Base-by-base conservation (phyloP, 1,284 basidiomycete species). In the Volvariella volvacea region DNA sequence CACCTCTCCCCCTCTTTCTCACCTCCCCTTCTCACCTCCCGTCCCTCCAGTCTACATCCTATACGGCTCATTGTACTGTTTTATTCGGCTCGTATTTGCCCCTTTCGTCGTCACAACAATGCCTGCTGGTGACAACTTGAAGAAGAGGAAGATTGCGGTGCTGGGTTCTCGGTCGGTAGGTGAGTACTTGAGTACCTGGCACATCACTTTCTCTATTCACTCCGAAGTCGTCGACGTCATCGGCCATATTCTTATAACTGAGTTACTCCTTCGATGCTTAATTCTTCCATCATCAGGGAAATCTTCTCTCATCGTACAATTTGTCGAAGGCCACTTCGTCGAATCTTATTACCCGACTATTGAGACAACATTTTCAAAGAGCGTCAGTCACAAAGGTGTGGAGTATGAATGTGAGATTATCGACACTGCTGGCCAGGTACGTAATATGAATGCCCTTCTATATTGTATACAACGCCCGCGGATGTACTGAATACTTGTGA, bases 381-480 rank as follows among this genome's bases (percentile, higher is more conserved):
- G 73, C 39, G 79, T 98, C 65, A 79, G 77, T 52, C 82, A 87
- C 71, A 87, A 88, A 49, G 91, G 91, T 44, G 73, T 79, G 37
- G 86, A 93, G 53, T 98, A 91, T 60, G 82, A 92, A 53, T 92
- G 92, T 70, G 93, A 97, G 71, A 93, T 99, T 66, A 88, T 97
- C 61, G 95, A 98, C 68, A 96, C 93, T 42, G 95, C 95, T 41
- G 95, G 95, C 42, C 92, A 97, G 73, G 84, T 79, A 47, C 44
- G 62, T 43, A 16, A 6, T 8, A 15, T n/a, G 34, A 15, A 9
- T 31, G 64, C 9, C 15, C 16, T 38, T 83, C 82, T 68, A 83
- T 22, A 15, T 8, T 17, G 32, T 22, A 15, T 44, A 31, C 30
- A 4, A 25, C 37, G 25, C 21, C 32, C 28, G 22, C 22, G 34